A percentile compares a stretch with the other conserved stretches of the same genome.
phyloP scores from a whole-genome alignment of 2,329 filamentous ascomycete species.

The Fusarium nygamai region DNA sequence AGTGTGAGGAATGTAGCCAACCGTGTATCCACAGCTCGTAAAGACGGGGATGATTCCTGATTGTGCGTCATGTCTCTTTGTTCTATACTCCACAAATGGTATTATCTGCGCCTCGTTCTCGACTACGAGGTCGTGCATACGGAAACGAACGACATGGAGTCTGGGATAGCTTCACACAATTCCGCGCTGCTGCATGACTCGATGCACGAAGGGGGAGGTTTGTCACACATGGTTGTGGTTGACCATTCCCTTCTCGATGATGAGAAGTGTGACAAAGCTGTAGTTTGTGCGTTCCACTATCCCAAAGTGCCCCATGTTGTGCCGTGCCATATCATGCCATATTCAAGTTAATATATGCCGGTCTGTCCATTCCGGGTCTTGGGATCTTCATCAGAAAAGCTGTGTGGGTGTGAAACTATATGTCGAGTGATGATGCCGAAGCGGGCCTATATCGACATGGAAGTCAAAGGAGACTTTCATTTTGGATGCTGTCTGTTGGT shows the following conservation, averaged over 20 bases:
- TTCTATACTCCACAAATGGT: conserved; percentile 17
- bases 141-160: conserved; percentile 25
- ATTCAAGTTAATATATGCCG: conserved; percentile 22
- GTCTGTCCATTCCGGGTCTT: conserved; percentile 25
- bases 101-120: conserved; percentile 9
- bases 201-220: conserved; percentile 30
- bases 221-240: conserved; percentile 37
- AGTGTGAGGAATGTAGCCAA: conserved; percentile 18
- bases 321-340: conserved; percentile 37
- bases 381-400: conserved; percentile 14
- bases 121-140: conserved; percentile 18
- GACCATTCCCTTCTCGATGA: conserved; percentile 24
- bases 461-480: conserved; percentile 10
- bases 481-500: conserved; percentile 12
- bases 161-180: conserved; percentile 27
- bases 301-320: conserved; percentile 23
- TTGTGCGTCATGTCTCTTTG: conserved; percentile 14
- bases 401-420: conserved; percentile 29
- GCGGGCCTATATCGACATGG: conserved; percentile 9
- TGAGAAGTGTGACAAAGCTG: conserved; percentile 20
- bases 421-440: conserved; percentile 21
- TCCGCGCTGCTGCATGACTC: conserved; percentile 36
- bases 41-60: conserved; percentile 15
- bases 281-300: conserved; percentile 25
- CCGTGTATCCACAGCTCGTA: conserved; percentile 26